These are phyloP conservation scores for Neolecta irregularis DNA, from an alignment of 1,139 yeast genomes.

Conservation along the genomic window DNA sequence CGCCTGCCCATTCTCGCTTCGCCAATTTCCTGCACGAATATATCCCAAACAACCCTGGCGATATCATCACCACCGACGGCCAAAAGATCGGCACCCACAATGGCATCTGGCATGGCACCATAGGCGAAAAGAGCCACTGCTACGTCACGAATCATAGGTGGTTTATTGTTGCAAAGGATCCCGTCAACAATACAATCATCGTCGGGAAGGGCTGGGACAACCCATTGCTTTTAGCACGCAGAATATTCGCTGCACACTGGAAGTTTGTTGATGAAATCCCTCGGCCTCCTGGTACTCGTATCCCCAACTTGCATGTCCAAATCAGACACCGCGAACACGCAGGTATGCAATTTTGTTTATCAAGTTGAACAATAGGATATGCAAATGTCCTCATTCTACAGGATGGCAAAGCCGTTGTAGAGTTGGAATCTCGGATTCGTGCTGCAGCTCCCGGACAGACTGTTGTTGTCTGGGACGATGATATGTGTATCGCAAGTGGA, in stretches of 20 bases:
- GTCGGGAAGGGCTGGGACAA: conserved; percentile 65
- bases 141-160: conserved; percentile 69
- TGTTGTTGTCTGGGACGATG: conserved; percentile 53
- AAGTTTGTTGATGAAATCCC: conserved; percentile 39
- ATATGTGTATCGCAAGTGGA: conserved; percentile 69
- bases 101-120: conserved; percentile 88
- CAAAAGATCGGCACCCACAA: conserved; percentile 30
- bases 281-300: conserved; percentile 14
- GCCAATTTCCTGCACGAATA: conserved; percentile 63
- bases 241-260: conserved; percentile 34
- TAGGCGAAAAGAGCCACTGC: conserved; percentile 71
- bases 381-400: conserved; percentile 22
- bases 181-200: conserved; percentile 50
- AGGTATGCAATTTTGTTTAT: not conserved
- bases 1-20: conserved; percentile 41
- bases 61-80: conserved; percentile 59
- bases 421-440: conserved; percentile 33
- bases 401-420: conserved; percentile 20
- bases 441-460: conserved; percentile 90
- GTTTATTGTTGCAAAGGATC: conserved; percentile 65
- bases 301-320: conserved; percentile 8
- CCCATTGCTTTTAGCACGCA: conserved; percentile 37
- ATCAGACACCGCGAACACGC: conserved; percentile 9
- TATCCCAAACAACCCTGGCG: conserved; percentile 56
- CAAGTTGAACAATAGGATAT: conserved; percentile 8